Base-by-base conservation (phyloP, 2,329 filamentous ascomycete species). In the Colletotrichum theobromicola region DNA sequence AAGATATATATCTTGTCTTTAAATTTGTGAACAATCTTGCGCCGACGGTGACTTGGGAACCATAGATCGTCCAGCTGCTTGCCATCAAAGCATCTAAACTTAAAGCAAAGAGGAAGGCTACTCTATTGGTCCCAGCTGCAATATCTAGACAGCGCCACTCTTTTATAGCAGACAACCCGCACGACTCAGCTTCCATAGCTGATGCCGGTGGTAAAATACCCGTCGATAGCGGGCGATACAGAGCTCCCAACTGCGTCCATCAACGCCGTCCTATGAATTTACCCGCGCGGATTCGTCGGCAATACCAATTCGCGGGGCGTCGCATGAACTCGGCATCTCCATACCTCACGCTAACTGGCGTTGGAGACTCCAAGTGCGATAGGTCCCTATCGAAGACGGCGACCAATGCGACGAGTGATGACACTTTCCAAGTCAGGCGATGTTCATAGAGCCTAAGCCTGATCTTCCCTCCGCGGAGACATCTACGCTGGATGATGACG, bases 1-100 rank as follows among this genome's bases (percentile, higher is more conserved):
- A n/a, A 46, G 42, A 46, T 21, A 13, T 12, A 21, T 10, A 1
- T 7, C 42, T n/a, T 7, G 1, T 46, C 42, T 4, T 46, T 4
- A 21, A 46, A 4, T 5, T n/a, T 7, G 9, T 0, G 9, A 46
- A 21, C 42, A 13, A n/a, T 7, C 10, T 13, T 7, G 0, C n/a
- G 42, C n/a, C 42, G 18, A 46, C 10, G 42, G 42, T 21, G 9
- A 18, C 1, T 5, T 1, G 12, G 0, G n/a, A 21, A 46, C 4
- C n/a, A 46, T n/a, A 46, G 42, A 5, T 46, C 42, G 5, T 46
- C 12, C 42, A 4, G 2, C n/a, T 21, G 2, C 42, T 46, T 46
- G 10, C 42, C 18, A 2, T 46, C 5, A 2, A 21, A 18, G 10
- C 4, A 42, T n/a, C 16, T 15, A 5, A n/a, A n/a, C n/a, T n/a